These are phyloP conservation scores for Rutidosis leptorrhynchoides DNA, from an alignment of 129 eudicot genomes.

Conservation along the genomic window DNA sequence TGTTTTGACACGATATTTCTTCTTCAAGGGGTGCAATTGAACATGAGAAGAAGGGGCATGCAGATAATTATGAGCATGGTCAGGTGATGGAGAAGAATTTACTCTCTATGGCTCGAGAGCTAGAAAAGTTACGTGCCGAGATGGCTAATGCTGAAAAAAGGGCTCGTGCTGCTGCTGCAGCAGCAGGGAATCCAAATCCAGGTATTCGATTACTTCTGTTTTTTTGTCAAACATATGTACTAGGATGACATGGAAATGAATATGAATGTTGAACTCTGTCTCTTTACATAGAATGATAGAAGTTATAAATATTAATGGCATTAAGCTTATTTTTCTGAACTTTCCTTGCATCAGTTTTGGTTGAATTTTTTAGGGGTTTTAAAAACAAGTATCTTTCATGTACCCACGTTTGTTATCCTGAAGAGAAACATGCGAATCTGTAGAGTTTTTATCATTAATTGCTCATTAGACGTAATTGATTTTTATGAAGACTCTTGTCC, in stretches of 20 bases:
- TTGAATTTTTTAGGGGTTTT: no score
- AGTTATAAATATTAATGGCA: no score
- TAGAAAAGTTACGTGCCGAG: constrained; percentile 96
- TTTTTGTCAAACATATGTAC: background rate
- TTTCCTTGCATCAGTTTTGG: no score
- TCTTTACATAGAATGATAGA: no score
- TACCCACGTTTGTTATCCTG: no score
- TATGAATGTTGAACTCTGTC: no score
- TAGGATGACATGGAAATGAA: background rate
- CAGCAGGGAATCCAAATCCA: constrained; percentile 64
- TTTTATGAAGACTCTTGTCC: background rate
- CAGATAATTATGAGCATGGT: constrained; percentile 91
- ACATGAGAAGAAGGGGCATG: constrained; percentile 84
- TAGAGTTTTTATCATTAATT: background rate
- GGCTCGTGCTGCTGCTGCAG: constrained; percentile 71
- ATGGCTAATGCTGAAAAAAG: constrained; percentile 90
- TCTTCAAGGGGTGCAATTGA: constrained; percentile 80
- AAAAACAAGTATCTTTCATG: no score
- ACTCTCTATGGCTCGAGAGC: constrained; percentile 79
- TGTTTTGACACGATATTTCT: background rate
- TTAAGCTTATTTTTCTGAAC: no score
- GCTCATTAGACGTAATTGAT: background rate
- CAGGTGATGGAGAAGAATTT: constrained; percentile 86
- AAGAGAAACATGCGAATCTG: no score
- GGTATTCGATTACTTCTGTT: constrained; percentile 41